Base-by-base conservation (phyloP, 495 filamentous ascomycete species). In the Lophium mytilinum region DNA sequence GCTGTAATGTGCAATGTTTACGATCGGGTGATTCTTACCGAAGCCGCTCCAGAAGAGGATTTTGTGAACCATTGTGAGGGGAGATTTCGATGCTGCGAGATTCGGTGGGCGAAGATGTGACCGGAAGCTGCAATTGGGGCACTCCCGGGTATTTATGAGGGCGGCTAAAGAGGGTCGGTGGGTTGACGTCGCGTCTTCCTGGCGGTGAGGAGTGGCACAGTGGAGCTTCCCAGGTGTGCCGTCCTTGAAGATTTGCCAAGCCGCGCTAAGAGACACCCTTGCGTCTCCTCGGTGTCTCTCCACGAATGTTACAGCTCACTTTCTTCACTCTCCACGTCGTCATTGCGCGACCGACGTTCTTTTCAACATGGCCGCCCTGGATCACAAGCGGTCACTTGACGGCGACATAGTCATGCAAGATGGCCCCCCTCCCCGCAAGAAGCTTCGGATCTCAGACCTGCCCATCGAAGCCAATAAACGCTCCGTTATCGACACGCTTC, bases 21-120 rank as follows among this genome's bases (percentile, higher is more conserved):
- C 49, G 21, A 17, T 33, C 40, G 45, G 49, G 40, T 47, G 58
- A 50, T 45, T 46, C 35, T 48, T 85, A 98, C 93, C 93, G 83
- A 97, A 96, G 81, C 88, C 86, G 67, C 82, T 81, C 93, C 93
- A 98, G 83, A 96, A 95, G 72, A 96, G 73, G 72, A 96, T 80
- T 76, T 90, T 89, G 78, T 85, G 80, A 65, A 86, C 82, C 81
- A 83, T 81, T 59, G 43, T 67, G 55, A 52, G 68, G 60, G 17
- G 39, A 12, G 45, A 21, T 9, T 30, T 52, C 17, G 52, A 34
- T 12, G 48, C 35, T 45, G 68, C 56, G 51, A 50, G 56, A 56
- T 42, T 58, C 51, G 35, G 18, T 17, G 9, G 35, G 37, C 15
- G 63, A 36, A 56, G 21, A 51, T 36, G 35, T 34, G 57, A 47